phyloP scores from a whole-genome alignment of 2,329 filamentous ascomycete genomes.

The Penicillium sp. region DNA sequence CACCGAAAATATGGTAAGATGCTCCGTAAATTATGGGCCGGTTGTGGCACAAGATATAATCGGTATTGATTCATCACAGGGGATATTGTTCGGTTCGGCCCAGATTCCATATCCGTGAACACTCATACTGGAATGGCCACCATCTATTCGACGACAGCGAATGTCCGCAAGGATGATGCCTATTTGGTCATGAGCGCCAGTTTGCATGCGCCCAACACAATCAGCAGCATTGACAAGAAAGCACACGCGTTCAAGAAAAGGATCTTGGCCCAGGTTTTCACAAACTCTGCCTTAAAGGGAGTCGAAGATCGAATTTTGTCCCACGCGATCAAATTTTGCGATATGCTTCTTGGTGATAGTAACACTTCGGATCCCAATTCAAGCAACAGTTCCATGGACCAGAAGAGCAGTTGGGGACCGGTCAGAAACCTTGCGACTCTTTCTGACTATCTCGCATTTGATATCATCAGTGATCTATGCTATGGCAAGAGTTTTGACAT shows the following conservation, averaged over 20 bases:
- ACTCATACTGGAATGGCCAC: background rate
- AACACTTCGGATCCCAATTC: too few relatives aligned
- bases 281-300: background rate
- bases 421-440: background rate
- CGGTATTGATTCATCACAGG: background rate
- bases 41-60: background rate
- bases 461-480: constrained; percentile 1
- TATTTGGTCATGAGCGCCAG: constrained; percentile 4
- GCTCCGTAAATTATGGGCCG: background rate
- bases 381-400: background rate
- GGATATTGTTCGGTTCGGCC: background rate
- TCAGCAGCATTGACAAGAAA: constrained; percentile 1
- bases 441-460: background rate
- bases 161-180: background rate
- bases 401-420: background rate
- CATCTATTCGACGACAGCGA: background rate
- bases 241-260: background rate
- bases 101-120: background rate
- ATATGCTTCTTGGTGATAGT: background rate
- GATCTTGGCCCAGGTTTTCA: background rate
- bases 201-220: background rate
- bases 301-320: background rate
- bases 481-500: constrained; percentile 4
- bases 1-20: background rate
- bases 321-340: background rate